These are phyloP conservation scores for Kregervanrija pseudodelftensis DNA, from an alignment of 805 yeast species.

Conservation along the genomic window DNA sequence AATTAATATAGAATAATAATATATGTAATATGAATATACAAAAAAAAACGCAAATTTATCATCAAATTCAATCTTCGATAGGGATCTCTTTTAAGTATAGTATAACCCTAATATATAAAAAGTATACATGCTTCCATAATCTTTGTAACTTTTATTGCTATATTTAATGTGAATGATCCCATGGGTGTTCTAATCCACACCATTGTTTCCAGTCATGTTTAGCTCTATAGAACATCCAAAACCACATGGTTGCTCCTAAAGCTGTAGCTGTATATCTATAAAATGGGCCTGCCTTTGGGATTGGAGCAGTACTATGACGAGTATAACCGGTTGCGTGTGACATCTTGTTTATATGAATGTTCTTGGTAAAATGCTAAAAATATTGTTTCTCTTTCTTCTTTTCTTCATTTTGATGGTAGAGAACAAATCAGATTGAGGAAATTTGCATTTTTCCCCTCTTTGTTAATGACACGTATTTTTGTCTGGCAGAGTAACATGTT, in stretches of 20 bases:
- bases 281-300: conserved; percentile 56
- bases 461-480: too few relatives aligned
- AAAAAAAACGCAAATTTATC: neutral
- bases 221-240: conserved; percentile 77
- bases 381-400: too few relatives aligned
- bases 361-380: too few relatives aligned
- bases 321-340: conserved; percentile 13
- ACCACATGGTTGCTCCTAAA: conserved; percentile 85
- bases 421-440: too few relatives aligned
- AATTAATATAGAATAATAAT: neutral
- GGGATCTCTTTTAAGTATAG: too few relatives aligned
- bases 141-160: neutral
- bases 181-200: conserved; percentile 42
- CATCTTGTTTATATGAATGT: neutral
- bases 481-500: too few relatives aligned
- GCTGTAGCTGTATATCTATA: conserved; percentile 55
- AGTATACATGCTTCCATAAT: neutral
- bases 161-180: conserved; percentile 29
- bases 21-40: neutral
- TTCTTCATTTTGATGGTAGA: too few relatives aligned
- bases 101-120: neutral
- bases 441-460: too few relatives aligned
- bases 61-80: too few relatives aligned
- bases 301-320: conserved; percentile 54
- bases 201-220: conserved; percentile 64